These are phyloP conservation scores for Jaltomata sinuosa DNA, from an alignment of 257 asterid genomes.

Conservation along the genomic window DNA sequence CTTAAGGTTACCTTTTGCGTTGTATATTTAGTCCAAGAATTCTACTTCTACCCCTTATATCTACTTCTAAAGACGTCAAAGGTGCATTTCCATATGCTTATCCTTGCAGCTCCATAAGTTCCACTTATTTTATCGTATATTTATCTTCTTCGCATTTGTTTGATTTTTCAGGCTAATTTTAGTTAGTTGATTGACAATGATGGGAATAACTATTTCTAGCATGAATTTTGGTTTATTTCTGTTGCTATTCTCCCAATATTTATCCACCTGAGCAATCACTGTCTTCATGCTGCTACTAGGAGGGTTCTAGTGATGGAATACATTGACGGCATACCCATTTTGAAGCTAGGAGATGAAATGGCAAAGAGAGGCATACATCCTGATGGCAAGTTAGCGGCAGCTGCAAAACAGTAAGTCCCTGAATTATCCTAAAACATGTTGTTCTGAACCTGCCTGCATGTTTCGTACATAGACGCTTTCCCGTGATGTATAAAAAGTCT, in stretches of 20 bases:
- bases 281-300: conserved; percentile 35
- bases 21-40: background rate
- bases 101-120: background rate
- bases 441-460: conserved; percentile 8
- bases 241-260: background rate
- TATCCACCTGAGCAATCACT: background rate
- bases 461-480: background rate
- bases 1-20: background rate
- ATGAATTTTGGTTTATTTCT: background rate
- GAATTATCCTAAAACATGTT: conserved; percentile 35
- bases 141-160: background rate
- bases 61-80: background rate
- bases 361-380: conserved; percentile 92
- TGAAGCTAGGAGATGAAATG: conserved; percentile 91
- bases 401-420: conserved; percentile 93
- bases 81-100: background rate
- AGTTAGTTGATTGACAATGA: background rate
- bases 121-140: background rate
- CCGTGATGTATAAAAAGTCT: background rate
- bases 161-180: background rate
- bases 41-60: background rate
- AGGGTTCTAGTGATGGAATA: conserved; percentile 91
- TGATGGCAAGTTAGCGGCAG: conserved; percentile 76
- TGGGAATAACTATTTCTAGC: background rate
- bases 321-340: conserved; percentile 85